These are phyloP conservation scores for Suhomyces vadensis DNA, from an alignment of 805 yeast species.

Conservation along the genomic window DNA sequence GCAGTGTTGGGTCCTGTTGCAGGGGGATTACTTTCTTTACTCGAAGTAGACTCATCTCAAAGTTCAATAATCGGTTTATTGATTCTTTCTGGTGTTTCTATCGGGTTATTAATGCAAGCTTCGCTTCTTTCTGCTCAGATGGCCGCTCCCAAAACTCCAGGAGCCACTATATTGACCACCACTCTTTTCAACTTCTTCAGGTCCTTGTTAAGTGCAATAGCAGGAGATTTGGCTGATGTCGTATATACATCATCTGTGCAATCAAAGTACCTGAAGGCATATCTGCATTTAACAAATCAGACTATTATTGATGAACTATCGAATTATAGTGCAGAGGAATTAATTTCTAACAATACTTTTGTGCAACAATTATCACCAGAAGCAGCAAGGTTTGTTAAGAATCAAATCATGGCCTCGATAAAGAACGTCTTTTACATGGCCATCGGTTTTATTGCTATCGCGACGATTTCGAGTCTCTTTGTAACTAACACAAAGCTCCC, in stretches of 20 bases:
- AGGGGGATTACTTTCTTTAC: constrained; percentile 44
- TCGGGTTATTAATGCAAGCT: constrained; percentile 51
- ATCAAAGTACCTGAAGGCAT: constrained; percentile 12
- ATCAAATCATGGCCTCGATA: constrained; percentile 39
- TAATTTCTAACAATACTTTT: constrained; percentile 16
- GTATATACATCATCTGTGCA: constrained; percentile 32
- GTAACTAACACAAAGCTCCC: constrained; percentile 46
- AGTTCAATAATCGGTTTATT: constrained; percentile 45
- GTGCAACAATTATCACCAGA: constrained; percentile 21
- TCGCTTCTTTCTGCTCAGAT: constrained; percentile 47
- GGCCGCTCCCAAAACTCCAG: constrained; percentile 52
- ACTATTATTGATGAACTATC: constrained; percentile 20
- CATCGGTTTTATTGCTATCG: constrained; percentile 35
- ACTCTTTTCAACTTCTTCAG: constrained; percentile 46
- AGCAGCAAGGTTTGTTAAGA: constrained; percentile 26
- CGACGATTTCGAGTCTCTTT: constrained; percentile 33
- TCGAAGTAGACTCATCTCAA: constrained; percentile 37
- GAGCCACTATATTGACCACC: constrained; percentile 50
- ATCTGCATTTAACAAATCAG: constrained; percentile 9
- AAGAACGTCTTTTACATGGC: constrained; percentile 42
- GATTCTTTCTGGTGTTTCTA: constrained; percentile 47
- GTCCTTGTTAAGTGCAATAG: constrained; percentile 47
- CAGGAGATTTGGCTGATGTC: constrained; percentile 44
- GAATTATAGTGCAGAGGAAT: constrained; percentile 13
- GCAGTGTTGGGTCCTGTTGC: constrained; percentile 43